Conservation (phyloP, 2,329 filamentous ascomycete genomes). For the Biscogniauxia mediterranea region DNA sequence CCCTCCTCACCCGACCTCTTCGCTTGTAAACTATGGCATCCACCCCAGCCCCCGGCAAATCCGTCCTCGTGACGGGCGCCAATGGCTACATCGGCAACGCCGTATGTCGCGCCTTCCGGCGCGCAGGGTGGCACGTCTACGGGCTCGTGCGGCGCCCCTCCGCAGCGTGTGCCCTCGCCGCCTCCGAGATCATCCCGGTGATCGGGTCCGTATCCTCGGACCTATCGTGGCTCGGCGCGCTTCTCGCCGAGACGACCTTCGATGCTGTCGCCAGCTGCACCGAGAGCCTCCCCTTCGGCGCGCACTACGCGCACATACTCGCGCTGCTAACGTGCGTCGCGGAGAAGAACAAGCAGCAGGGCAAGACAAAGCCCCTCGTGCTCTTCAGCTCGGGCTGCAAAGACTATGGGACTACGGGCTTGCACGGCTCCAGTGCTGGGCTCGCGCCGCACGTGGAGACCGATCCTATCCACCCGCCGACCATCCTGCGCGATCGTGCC, state of each 20-base stretch:
- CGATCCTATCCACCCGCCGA: conserved; percentile 36
- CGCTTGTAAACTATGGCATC: no score
- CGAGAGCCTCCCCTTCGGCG: conserved; percentile 39
- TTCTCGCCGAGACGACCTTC: conserved; percentile 29
- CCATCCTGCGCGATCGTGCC: conserved; percentile 32
- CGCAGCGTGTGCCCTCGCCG: conserved; percentile 29
- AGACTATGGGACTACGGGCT: conserved; percentile 42
- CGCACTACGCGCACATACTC: conserved; percentile 39
- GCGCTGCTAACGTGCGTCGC: conserved; percentile 36
- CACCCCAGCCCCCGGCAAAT: conserved; percentile 13
- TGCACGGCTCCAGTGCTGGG: conserved; percentile 31
- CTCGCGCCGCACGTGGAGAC: conserved; percentile 43
- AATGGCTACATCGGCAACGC: conserved; percentile 49
- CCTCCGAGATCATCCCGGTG: conserved; percentile 40
- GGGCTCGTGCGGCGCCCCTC: conserved; percentile 41
- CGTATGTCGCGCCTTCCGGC: conserved; percentile 43
- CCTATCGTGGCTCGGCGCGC: conserved; percentile 14
- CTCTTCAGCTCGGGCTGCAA: conserved; percentile 50
- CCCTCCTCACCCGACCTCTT: no score
- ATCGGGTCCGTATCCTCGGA: conserved; percentile 37
- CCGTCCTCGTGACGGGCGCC: conserved; percentile 46
- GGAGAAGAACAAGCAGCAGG: conserved; percentile 30
- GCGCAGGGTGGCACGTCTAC: conserved; percentile 44
- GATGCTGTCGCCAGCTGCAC: conserved; percentile 44
- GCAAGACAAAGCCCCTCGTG: conserved; percentile 38